Evolutionary conservation across 2,329 filamentous ascomycete species (phyloP), one percentile per base, ranked within the genome.

Genomic region (Phyllachora maydis): DNA sequence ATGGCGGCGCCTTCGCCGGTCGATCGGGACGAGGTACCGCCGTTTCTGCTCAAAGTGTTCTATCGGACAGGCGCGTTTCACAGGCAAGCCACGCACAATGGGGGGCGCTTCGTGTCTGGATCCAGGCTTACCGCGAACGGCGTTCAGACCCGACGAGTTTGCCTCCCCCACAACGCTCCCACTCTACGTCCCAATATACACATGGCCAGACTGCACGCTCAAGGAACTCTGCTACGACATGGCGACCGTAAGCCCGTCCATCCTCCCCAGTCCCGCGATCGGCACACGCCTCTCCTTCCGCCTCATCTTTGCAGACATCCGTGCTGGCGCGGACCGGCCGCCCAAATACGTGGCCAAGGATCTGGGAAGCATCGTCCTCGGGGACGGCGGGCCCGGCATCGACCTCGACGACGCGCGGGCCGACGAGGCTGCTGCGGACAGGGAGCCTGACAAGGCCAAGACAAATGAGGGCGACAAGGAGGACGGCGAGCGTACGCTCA

Each of bases 221-320:
- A 58, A 63, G 33, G 82, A 93, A 46, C 67, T 95, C 17, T 71
- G 75, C 12, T 66, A 77, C 27, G 70, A 85, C 25, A 62, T 95
- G 27, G 65, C 68, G 14, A 64, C 65, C 23, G 61, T 73, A 23
- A 23, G 29, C 3, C 74, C 77, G 0, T 50, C 56, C 3, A 51
- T 81, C 11, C 61, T 92, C 3, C 79, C 82, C 1, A 54, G 60
- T 18, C 77, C 77, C 1, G 65, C 72, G 5, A 61, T 82, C 19
- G 83, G 85, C 30, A 85, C 82, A 6, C 69, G 85, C 25, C 59
- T 93, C n/a, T 70, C 68, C 30, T 95, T 88, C 50, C 74, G 83
- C 22, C 64, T 92, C 11, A 67, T 93, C 25, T 92, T 76, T 42
- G 75, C 77, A 2, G 81, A 92, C 45, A 65, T 75, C 13, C 49